Conservation (phyloP, 2,329 filamentous ascomycete species). For the Curvularia spicifera region DNA sequence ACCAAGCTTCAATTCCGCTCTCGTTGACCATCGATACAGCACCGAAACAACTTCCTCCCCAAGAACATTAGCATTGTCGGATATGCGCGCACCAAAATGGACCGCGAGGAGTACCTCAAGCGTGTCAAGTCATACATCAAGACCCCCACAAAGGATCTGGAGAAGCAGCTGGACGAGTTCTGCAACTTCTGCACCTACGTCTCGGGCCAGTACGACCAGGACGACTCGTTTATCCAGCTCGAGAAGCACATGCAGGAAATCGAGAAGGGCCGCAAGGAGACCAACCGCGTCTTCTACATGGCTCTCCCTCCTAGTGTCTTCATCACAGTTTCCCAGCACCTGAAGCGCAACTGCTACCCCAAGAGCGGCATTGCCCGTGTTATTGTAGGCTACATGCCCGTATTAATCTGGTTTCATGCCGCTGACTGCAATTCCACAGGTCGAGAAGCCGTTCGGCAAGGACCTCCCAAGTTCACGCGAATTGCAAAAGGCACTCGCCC, state of each 20-base stretch:
- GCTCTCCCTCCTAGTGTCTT: constrained; percentile 96
- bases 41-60: constrained; percentile 96
- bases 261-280: constrained; percentile 81
- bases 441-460: constrained; percentile 99
- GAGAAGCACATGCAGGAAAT: constrained; percentile 85
- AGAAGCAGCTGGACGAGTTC: constrained; percentile 94
- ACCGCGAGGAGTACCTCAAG: constrained; percentile 92
- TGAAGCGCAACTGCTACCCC: constrained; percentile 98
- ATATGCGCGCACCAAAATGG: constrained; percentile 99
- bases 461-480: constrained; percentile 93
- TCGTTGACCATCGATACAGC: constrained; percentile 61
- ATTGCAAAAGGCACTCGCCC: constrained; percentile 91
- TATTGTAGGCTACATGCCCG: constrained; percentile 68
- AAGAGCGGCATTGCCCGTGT: constrained; percentile 88
- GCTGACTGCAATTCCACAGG: constrained; percentile 58
- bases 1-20: constrained; percentile 7
- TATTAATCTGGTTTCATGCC: constrained; percentile 9
- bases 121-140: constrained; percentile 98
- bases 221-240: constrained; percentile 88
- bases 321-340: constrained; percentile 93
- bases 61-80: constrained; percentile 97
- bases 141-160: constrained; percentile 95
- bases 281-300: constrained; percentile 98
- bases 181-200: constrained; percentile 87
- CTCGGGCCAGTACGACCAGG: constrained; percentile 96